Evolutionary conservation across 345 rosid genomes (phyloP).

Genomic region (Nephelium lappaceum): DNA sequence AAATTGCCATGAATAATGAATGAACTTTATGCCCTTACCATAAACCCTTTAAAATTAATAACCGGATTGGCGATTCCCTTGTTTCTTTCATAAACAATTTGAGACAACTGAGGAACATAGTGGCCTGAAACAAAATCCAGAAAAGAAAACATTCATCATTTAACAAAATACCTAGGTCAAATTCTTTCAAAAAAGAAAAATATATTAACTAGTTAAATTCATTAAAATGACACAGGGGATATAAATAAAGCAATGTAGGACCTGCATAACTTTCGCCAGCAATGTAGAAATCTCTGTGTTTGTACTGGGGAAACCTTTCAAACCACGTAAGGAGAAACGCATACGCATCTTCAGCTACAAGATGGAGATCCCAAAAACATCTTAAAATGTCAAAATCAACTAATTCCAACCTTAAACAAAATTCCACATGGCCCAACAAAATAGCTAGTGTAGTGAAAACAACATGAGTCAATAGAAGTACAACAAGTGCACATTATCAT

Average conservation of each 20-base stretch:
- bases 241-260: conserved; percentile 16
- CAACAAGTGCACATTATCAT: not conserved
- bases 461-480: not conserved
- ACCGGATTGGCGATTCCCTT: conserved; percentile 63
- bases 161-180: no score
- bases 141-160: conserved; percentile 3
- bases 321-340: conserved; percentile 81
- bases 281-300: conserved; percentile 90
- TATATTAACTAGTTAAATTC: not conserved
- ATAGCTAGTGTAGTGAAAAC: no score
- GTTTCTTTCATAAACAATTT: conserved; percentile 66
- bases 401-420: conserved; percentile 5
- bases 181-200: no score
- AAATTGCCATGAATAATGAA: not conserved
- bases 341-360: conserved; percentile 88
- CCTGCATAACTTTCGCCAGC: conserved; percentile 99
- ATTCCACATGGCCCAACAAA: not conserved
- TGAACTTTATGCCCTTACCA: conserved; percentile 48
- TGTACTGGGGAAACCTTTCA: conserved; percentile 94
- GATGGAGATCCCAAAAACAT: conserved; percentile 16
- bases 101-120: conserved; percentile 95
- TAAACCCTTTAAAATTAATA: conserved; percentile 90
- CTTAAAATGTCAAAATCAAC: conserved; percentile 25
- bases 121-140: conserved; percentile 59
- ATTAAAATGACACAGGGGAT: not conserved